Evolutionary conservation across 2,329 filamentous ascomycete genomes (phyloP), one percentile per base, ranked within the genome.

Genomic region (Fusarium albosuccineum): DNA sequence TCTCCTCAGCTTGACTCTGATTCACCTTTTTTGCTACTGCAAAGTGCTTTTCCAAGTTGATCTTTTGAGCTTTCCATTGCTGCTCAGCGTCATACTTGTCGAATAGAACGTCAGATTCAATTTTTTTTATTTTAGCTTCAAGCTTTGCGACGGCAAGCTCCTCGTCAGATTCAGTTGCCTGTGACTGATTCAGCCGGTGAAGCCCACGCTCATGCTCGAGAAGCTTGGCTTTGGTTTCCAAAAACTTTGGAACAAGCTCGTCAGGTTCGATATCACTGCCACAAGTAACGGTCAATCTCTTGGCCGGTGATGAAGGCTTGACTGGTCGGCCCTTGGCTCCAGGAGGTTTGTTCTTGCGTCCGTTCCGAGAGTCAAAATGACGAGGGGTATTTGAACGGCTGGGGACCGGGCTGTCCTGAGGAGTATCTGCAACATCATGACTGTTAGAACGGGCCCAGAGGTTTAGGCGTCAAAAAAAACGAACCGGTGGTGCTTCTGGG

Each of bases 31-130:
- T 86, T 14, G 77, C 74, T n/a, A 80, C 80, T 3, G 87, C 82
- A 42, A 86, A 84, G 58, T 91, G 86, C 71, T 86, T 89, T 68
- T 91, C 87, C 11, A 94, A 75, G 22, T 84, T 79, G 34, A 89
- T 83, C 39, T 83, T 85, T 62, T 85, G 85, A 6, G 81, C 76
- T 62, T 84, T 86, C 92, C 92, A 94, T 70, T 86, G 81, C 61
- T 86, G 81, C 57, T 92, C 87, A 5, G 91, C 92, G 34, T 86
- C 77, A 45, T 85, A 82, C 59, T 85, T 86, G 74, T 95, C 92
- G 72, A 94, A 94, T 4, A 95, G 80, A 14, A 93, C 83, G 74
- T 95, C 92, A 27, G 88, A 91, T 73, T 96, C 91, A 41, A 97
- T 92, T 63, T 87, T 87, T 37, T 89, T 85, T 39, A 97, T 81